Percentiles rank a stretch among this genome's conserved stretches.
Evolutionary conservation across 805 yeast species (phyloP).

Genomic region (Yarrowia sp.): DNA sequence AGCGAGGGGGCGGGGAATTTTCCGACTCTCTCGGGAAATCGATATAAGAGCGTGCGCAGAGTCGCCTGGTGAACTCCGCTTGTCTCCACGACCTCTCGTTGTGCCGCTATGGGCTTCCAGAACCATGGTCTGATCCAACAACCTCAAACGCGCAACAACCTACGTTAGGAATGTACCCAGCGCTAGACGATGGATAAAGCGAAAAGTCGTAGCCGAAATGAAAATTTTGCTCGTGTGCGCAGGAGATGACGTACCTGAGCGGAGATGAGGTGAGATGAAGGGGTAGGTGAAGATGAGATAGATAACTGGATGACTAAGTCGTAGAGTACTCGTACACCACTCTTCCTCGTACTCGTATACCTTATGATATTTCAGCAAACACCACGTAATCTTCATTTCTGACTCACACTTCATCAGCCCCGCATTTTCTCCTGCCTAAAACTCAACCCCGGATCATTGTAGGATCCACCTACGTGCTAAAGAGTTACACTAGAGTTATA

Average conservation of each 20-base stretch:
- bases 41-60: background rate
- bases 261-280: too few species aligned
- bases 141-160: slow-evolving; percentile 3
- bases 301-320: too few species aligned
- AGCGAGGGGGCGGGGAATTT: slow-evolving; percentile 10
- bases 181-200: background rate
- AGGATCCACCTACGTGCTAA: background rate
- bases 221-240: slow-evolving; percentile 14
- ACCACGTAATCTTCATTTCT: too few species aligned
- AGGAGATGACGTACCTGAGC: background rate
- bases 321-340: too few species aligned
- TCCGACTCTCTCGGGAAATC: background rate
- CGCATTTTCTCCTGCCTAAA: too few species aligned
- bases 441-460: slow-evolving; percentile 7
- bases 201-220: background rate
- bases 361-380: too few species aligned
- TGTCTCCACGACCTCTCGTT: background rate
- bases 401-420: too few species aligned
- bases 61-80: background rate
- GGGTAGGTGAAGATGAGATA: too few species aligned
- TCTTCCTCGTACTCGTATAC: too few species aligned
- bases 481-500: slow-evolving; percentile 4
- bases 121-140: background rate
- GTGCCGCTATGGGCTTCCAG: background rate
- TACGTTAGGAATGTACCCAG: slow-evolving; percentile 1